Base-by-base conservation (phyloP, 164 flowering plant species). In the Saururus chinensis region DNA sequence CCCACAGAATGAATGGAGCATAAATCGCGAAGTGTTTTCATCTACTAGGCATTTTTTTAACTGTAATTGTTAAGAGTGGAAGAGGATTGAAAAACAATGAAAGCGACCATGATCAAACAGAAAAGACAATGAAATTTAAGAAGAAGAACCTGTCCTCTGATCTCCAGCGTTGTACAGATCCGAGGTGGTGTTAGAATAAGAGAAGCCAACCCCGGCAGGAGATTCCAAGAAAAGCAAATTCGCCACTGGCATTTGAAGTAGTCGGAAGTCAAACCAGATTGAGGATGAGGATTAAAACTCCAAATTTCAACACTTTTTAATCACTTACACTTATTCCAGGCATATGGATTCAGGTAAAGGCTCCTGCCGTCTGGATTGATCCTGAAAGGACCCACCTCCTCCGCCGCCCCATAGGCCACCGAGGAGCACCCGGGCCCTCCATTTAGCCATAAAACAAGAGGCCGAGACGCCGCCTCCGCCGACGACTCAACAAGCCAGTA, bases 351-450 rank as follows among this genome's bases (percentile, higher is more conserved):
- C 60, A 64, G 57, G 78, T 61, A 82, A 51, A 93, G 96, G 16
- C 86, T 77, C 73, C 70, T 75, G 63, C 95, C 98, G 76, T 89
- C 92, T 1, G 96, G 66, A 40, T 73, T 65, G 66, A 93, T 81
- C 8, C 74, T 86, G 54, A 93, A 88, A 57, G 97, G 97, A 7
- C 98, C 98, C 60, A 93, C 70, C 68, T 93, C 98, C 73, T 89
- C 98, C 24, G 89, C 76, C 19, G 96, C 88, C 48, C 97, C 98
- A 76, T 84, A 93, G 24, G 90, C 98, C 58, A 93, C 76, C 53
- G 97, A 93, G 19, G 97, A 89, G 70, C 98, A 93, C 51, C 98
- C 98, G 59, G 97, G 98, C 23, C 98, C 98, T 22, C 98, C 98
- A 75, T 85, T 93, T 56, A 93, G 90, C 98, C 98, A 93, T 77